Base-by-base conservation (phyloP, 2,329 filamentous ascomycete species). In the Boeremia exigua region DNA sequence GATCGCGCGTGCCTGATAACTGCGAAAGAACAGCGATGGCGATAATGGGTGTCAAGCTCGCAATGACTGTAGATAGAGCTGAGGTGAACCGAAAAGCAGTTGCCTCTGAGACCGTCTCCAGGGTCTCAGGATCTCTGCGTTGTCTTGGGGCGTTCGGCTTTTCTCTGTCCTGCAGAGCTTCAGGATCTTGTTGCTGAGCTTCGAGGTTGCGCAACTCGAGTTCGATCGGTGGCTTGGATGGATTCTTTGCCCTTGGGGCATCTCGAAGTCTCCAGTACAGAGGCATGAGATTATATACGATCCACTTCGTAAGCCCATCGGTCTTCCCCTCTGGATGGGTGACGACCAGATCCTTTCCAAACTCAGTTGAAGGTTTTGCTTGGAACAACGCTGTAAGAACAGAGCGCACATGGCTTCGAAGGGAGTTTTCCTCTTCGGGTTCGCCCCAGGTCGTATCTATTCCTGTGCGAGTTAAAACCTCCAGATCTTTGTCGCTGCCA, bases 11-110 rank as follows among this genome's bases (percentile, higher is more conserved):
- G 1, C 43, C n/a, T 0, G 4, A 6, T 6, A 54, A 1, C 4
- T 54, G 50, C 6, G 29, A 47, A 0, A 54, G 37, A 3, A 27
- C 50, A 1, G 30, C 43, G 1, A 54, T 54, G 1, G 50, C 50
- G 2, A 54, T 25, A 1, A 54, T 37, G 0, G 50, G 50, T 0
- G 48, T 14, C 15, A 54, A 11, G 12, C 50, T 44, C 1, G 51
- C 51, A 4, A 54, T 23, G 0, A 54, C 19, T 0, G 51, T 54
- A 0, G 51, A 32, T 0, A 54, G 27, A 3, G 15, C 9, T 4
- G 51, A 43, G 1, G 51, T 54, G 2, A 48, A 28, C 1, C 51
- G 44, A 3, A 54, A 6, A 0, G 44, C 51, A 0, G 50, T 27
- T 6, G 0, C 1, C 14, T 54, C 50, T 1, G 50, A 48, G 10